A percentile compares a stretch with the other conserved stretches of the same genome.
Evolutionary conservation across 495 filamentous ascomycete species (phyloP).

Genomic region (Cladorrhinum samala): DNA sequence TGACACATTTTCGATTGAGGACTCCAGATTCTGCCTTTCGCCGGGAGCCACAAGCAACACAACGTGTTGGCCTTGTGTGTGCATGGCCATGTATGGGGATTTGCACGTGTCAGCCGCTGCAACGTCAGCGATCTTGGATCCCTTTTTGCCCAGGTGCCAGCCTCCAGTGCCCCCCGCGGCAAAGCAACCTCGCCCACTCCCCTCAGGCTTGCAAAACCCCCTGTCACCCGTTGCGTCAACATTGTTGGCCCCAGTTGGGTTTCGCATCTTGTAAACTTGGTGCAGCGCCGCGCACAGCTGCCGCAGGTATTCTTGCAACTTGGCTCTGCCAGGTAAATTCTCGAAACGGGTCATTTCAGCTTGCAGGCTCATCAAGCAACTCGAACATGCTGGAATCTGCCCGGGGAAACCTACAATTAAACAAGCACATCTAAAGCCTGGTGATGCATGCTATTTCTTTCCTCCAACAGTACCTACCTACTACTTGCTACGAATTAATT

Average conservation of each 20-base stretch:
- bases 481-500: neutral
- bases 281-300: conserved; percentile 11
- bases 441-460: neutral
- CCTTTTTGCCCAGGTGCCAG: neutral
- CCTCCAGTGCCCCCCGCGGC: conserved; percentile 2
- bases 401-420: too few relatives aligned
- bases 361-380: neutral
- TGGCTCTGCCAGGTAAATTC: too few relatives aligned
- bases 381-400: neutral
- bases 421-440: too few relatives aligned
- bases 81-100: neutral
- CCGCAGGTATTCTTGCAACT: conserved; percentile 7
- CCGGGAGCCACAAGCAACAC: neutral
- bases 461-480: neutral
- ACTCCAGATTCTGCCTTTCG: neutral
- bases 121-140: conserved; percentile 1
- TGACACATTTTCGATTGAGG: too few relatives aligned
- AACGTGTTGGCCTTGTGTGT: neutral
- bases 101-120: conserved; percentile 14
- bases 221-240: conserved; percentile 5
- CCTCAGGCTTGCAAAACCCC: neutral
- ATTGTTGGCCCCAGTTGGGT: conserved; percentile 6
- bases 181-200: neutral
- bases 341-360: too few relatives aligned
- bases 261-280: conserved; percentile 7